Conservation (phyloP, 345 rosid species). For the Lagerstroemia speciosa region DNA sequence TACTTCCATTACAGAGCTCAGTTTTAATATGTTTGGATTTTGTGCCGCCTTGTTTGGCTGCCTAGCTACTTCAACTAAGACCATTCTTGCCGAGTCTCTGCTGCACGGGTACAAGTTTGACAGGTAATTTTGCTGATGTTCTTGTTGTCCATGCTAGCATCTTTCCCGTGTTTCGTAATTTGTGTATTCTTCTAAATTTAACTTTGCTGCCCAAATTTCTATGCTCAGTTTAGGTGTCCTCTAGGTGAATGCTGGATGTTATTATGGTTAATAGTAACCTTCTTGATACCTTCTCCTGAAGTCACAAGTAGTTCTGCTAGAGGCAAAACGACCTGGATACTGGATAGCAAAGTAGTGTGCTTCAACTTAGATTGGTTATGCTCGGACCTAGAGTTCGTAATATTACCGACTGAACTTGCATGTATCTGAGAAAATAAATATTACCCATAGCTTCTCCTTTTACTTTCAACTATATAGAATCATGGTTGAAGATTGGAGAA, state of each 20-base stretch:
- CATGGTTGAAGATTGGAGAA: too few relatives aligned
- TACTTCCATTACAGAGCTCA: slow-evolving; percentile 89
- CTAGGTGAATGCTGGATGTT: background rate
- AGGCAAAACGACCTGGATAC: too few relatives aligned
- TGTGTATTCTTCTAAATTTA: background rate
- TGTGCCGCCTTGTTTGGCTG: slow-evolving; percentile 97
- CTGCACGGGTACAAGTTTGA: slow-evolving; percentile 97
- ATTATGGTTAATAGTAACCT: too few relatives aligned
- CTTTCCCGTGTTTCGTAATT: background rate
- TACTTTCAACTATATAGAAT: too few relatives aligned
- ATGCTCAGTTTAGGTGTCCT: background rate
- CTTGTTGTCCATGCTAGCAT: background rate
- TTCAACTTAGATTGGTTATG: too few relatives aligned
- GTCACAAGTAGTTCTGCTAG: too few relatives aligned
- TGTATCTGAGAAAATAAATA: too few relatives aligned
- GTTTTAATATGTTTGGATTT: slow-evolving; percentile 92
- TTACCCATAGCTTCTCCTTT: too few relatives aligned
- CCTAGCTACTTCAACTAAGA: slow-evolving; percentile 97
- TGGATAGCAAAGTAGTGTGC: too few relatives aligned
- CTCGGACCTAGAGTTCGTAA: too few relatives aligned
- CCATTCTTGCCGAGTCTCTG: slow-evolving; percentile 94
- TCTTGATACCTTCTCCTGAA: too few relatives aligned
- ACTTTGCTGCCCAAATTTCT: background rate
- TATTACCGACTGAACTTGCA: too few relatives aligned
- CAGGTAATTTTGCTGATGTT: slow-evolving; percentile 39